phyloP scores from a whole-genome alignment of 495 filamentous ascomycete species.

The Diplogelasinospora grovesii region DNA sequence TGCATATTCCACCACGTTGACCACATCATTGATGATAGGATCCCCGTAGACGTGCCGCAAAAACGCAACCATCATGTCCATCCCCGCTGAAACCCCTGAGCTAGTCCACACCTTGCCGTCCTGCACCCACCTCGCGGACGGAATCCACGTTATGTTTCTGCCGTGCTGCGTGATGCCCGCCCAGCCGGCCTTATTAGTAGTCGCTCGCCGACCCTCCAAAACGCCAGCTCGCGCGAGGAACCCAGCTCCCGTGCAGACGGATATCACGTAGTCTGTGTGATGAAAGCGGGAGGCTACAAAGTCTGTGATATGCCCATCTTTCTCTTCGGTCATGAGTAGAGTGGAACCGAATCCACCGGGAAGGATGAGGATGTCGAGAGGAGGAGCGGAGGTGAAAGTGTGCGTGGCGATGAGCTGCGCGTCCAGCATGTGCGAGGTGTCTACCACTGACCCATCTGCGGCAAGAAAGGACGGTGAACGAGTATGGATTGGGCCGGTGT shows the following conservation, averaged over 20 bases:
- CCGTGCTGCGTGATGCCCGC: constrained; percentile 33
- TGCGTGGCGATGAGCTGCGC: constrained; percentile 55
- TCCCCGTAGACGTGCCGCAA: constrained; percentile 39
- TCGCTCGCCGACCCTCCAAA: constrained; percentile 52
- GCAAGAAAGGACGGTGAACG: constrained; percentile 3
- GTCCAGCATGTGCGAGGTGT: constrained; percentile 27
- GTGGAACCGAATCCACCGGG: constrained; percentile 54
- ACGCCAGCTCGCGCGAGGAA: constrained; percentile 49
- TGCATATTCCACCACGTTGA: constrained; percentile 27
- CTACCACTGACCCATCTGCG: constrained; percentile 1
- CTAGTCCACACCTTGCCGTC: constrained; percentile 63
- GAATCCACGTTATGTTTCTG: constrained; percentile 50
- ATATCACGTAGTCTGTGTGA: constrained; percentile 48
- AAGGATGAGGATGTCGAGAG: constrained; percentile 58
- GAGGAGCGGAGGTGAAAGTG: constrained; percentile 43
- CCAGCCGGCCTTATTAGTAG: constrained; percentile 47
- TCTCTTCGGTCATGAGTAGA: constrained; percentile 20
- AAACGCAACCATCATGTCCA: constrained; percentile 56
- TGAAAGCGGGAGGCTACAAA: constrained; percentile 42
- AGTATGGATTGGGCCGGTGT: constrained; percentile 7
- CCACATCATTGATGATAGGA: not conserved
- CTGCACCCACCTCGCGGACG: constrained; percentile 55
- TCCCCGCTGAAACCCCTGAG: constrained; percentile 34
- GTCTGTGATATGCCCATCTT: constrained; percentile 30
- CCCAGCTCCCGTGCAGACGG: constrained; percentile 54